These are phyloP conservation scores for Trametes pubescens DNA, from an alignment of 1,284 basidiomycete genomes.

Conservation along the genomic window DNA sequence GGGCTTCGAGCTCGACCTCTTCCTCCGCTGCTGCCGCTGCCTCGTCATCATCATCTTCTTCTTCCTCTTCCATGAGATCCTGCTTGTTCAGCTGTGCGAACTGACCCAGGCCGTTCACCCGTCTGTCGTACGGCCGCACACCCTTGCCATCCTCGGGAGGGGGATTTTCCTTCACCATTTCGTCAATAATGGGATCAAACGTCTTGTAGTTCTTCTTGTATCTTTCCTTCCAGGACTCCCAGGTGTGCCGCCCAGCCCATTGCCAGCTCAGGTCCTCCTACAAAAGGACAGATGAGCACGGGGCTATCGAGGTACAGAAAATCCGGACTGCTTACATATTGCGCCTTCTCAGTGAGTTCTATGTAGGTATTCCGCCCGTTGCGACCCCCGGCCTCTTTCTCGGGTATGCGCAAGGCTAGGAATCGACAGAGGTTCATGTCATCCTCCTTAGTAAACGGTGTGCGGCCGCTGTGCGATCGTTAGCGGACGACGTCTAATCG, in stretches of 20 bases:
- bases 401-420: slow-evolving; percentile 75
- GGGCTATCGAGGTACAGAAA: too few relatives aligned
- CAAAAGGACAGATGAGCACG: neutral
- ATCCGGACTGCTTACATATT: slow-evolving; percentile 1
- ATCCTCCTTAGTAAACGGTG: slow-evolving; percentile 71
- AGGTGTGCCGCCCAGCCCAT: slow-evolving; percentile 77
- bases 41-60: slow-evolving; percentile 4
- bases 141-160: slow-evolving; percentile 35
- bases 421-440: slow-evolving; percentile 71
- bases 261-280: slow-evolving; percentile 14
- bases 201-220: slow-evolving; percentile 71
- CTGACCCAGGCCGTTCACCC: neutral
- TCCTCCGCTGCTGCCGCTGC: neutral
- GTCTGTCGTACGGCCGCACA: slow-evolving; percentile 27
- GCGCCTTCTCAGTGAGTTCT: slow-evolving; percentile 43
- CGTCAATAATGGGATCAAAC: slow-evolving; percentile 63
- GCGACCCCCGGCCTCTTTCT: slow-evolving; percentile 73
- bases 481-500: neutral
- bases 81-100: slow-evolving; percentile 5
- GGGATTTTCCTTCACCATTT: slow-evolving; percentile 56
- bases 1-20: neutral
- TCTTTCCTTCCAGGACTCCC: slow-evolving; percentile 80
- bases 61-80: slow-evolving; percentile 9
- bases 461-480: slow-evolving; percentile 45
- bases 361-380: slow-evolving; percentile 77